Base-by-base conservation (phyloP, 1,284 basidiomycete species). In the Coniferiporia weirii region DNA sequence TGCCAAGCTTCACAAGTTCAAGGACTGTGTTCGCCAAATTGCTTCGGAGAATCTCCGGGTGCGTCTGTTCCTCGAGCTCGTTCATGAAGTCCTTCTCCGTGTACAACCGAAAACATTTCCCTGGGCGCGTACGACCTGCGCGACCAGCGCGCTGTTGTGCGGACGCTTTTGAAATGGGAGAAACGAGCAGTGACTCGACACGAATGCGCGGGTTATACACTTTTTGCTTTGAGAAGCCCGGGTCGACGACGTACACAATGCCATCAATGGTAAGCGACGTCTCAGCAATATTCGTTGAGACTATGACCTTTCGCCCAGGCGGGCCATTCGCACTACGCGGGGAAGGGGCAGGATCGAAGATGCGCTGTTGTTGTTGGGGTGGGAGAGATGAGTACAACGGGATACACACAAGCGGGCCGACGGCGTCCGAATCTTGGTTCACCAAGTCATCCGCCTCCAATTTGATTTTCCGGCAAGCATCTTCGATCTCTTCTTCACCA, bases 401-500 rank as follows among this genome's bases (percentile, higher is more conserved):
- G 36, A 98, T 85, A 67, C 95, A 95, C 12, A 87, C 73, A 45
- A 98, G 74, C 0, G 94, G 94, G 1, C 96, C 95, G 32, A 95
- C 87, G 62, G 85, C 79, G 50, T 86, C 83, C n/a, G 84, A 78
- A 61, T 87, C 84, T 63, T 86, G 81, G 64, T 82, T 83, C 27
- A 80, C 62, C 1, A 95, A 75, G 59, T 94, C 88, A 61, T 95
- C 93, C 0, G 88, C 91, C 69, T 98, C 95, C 0, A 89, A 74
- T 67, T 91, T 91, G 70, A 98, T 96, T 72, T 97, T 96, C 38
- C 91, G 78, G 71, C 96, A 98, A 0, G 95, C 89, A 66, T 98
- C 95, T 69, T 99, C 96, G 65, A 99, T 99, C 75, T 99, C 97
- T 69, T 98, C 96, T 71, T 98, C 95, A 72, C 96, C 96, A 0